Base-by-base conservation (phyloP, 768 basidiomycete species). In the Tubosaeta brunneosetosa region DNA sequence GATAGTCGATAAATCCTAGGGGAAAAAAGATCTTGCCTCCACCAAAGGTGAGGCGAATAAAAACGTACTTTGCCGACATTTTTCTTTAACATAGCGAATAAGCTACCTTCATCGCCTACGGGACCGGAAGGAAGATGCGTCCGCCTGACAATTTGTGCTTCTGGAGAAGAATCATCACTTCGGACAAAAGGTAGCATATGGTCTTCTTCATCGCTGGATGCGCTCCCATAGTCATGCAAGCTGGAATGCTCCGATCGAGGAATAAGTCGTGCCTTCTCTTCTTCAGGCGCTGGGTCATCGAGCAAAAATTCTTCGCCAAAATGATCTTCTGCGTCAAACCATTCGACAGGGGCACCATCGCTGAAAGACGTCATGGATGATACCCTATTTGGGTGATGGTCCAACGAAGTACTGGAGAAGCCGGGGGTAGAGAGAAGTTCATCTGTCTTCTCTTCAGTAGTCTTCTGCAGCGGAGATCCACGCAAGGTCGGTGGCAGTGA, bases 71-170 rank as follows among this genome's bases (percentile, higher is more conserved):
- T 92, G 48, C 91, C 91, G 44, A 93, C 85, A 61, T 90, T 93
- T 72, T 91, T 92, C 73, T 91, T 91, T 43, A 94, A 70, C 31
- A 93, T 83, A 1, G 85, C 72, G 61, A 92, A 90, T 33, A 93
- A 71, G 62, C 89, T 91, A 10, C 88, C 88, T 70, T 93, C 88
- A 49, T 92, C 90, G 3, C 79, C 81, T 22, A 79, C 73, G 14
- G 81, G 74, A 6, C 76, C 75, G 17, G 80, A 78, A 16, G 88
- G 87, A 44, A 90, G 71, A 37, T 71, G 72, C 3, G 78, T 80
- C 56, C 88, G 75, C 52, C 81, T 74, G 9, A 70, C 60, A 9
- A 83, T 66, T 45, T 72, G 57, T 32, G 55, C 47, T 25, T 51
- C 47, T 34, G 51, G 11, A 19, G 53, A 43, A 5, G 55, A 38